Evolutionary conservation across 2,329 filamentous ascomycete genomes (phyloP).

Genomic region (Parascedosporium putredinis): DNA sequence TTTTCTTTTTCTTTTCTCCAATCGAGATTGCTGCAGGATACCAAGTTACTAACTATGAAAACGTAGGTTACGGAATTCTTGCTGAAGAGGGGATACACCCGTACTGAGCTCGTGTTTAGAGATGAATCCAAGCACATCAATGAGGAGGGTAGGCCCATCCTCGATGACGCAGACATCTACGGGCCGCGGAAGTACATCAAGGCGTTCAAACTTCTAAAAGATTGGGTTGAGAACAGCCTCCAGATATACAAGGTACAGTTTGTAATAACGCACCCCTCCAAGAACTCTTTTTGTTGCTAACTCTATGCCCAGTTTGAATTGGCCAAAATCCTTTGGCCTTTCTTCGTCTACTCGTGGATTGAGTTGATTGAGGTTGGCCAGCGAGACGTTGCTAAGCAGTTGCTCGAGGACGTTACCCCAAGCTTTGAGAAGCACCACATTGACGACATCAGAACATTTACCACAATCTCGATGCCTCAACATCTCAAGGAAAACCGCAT

Average conservation of each 20-base stretch:
- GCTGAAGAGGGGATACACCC: constrained; percentile 85
- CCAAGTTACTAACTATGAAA: constrained; percentile 4
- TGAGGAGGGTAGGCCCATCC: constrained; percentile 66
- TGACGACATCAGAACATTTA: constrained; percentile 70
- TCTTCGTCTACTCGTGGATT: constrained; percentile 89
- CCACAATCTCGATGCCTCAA: constrained; percentile 61
- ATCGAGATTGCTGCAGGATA: no score
- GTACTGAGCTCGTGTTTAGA: constrained; percentile 84
- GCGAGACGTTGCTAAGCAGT: constrained; percentile 59
- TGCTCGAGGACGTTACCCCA: constrained; percentile 56
- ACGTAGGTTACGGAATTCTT: constrained; percentile 78
- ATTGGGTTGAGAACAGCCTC: constrained; percentile 84
- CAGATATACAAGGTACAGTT: constrained; percentile 76
- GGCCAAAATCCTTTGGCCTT: constrained; percentile 77
- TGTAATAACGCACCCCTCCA: not conserved
- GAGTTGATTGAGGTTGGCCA: constrained; percentile 66
- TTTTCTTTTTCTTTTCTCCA: not conserved
- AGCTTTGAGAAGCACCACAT: constrained; percentile 68
- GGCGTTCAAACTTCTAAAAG: constrained; percentile 62
- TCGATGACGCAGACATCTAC: constrained; percentile 50
- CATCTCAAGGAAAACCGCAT: constrained; percentile 68
- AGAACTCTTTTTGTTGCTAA: constrained; percentile 1
- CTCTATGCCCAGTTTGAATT: constrained; percentile 61
- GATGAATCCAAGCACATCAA: constrained; percentile 81
- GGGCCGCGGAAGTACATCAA: constrained; percentile 69